Evolutionary conservation across 495 filamentous ascomycete genomes (phyloP).

Genomic region (Lasiosphaeris hirsuta): DNA sequence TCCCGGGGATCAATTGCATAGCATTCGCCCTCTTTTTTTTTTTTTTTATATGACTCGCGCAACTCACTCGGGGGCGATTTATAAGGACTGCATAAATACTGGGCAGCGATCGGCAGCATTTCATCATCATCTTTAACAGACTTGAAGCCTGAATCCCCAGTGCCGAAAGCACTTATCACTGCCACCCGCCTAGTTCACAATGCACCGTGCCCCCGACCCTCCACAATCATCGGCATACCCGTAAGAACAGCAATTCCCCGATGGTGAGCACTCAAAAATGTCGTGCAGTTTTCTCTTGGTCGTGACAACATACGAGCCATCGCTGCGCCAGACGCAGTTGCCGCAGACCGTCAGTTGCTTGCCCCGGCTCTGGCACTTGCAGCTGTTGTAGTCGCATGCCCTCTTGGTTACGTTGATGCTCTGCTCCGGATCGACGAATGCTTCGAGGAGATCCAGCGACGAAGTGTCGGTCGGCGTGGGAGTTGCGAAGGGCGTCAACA

Average conservation of each 20-base stretch:
- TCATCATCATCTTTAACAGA: background rate
- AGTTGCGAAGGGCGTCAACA: no score
- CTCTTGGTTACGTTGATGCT: background rate
- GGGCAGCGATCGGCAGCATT: background rate
- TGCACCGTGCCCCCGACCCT: background rate
- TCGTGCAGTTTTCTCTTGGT: constrained; percentile 12
- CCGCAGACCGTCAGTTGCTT: constrained; percentile 17
- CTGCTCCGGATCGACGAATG: no score
- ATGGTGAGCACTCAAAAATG: constrained; percentile 21
- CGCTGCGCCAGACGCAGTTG: constrained; percentile 7
- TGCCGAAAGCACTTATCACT: background rate
- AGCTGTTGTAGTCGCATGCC: constrained; percentile 11
- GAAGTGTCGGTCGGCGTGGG: no score
- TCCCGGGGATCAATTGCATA: no score
- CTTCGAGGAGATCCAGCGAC: no score
- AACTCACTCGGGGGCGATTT: no score
- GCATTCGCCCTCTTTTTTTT: no score
- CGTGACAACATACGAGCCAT: constrained; percentile 10
- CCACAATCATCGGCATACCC: constrained; percentile 14
- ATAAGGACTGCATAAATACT: no score
- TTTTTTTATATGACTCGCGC: no score
- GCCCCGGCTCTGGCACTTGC: constrained; percentile 13
- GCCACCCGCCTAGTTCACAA: background rate
- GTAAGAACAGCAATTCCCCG: constrained; percentile 18
- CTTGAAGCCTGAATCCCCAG: background rate